A percentile compares a stretch with the other conserved stretches of the same genome.
Evolutionary conservation across 2,329 filamentous ascomycete species (phyloP).

Genomic region (Colletotrichum sublineola): DNA sequence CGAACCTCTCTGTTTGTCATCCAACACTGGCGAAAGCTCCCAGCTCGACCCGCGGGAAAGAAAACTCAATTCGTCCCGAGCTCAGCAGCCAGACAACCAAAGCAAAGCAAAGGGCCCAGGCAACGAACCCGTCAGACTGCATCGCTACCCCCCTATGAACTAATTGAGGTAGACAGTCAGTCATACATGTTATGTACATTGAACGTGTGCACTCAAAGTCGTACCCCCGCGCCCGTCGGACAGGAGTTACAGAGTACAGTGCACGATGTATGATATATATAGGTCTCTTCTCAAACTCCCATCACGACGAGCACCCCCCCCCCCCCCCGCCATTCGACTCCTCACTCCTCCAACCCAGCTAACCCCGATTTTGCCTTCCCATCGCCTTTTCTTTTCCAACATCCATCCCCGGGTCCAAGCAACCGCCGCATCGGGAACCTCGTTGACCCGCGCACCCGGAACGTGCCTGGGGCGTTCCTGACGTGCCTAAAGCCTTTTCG

Average conservation of each 20-base stretch:
- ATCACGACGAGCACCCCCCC: background rate
- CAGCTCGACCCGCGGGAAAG: background rate
- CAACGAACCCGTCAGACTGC: background rate
- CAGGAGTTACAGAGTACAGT: conserved; percentile 5
- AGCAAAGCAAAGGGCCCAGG: background rate
- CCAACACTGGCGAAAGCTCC: too few relatives aligned
- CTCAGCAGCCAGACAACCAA: background rate
- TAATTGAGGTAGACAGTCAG: too few relatives aligned
- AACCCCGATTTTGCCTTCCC: too few relatives aligned
- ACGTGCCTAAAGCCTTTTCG: background rate
- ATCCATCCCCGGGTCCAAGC: background rate
- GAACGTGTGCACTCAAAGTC: background rate
- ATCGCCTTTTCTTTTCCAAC: background rate
- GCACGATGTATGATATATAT: too few relatives aligned
- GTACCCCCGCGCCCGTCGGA: background rate
- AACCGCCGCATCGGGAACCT: background rate
- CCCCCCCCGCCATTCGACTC: too few relatives aligned
- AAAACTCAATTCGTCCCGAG: conserved; percentile 15
- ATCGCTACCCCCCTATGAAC: background rate
- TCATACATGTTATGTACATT: too few relatives aligned
- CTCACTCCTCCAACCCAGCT: background rate
- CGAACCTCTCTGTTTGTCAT: background rate
- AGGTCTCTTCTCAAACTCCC: background rate
- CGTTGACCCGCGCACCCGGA: too few relatives aligned
- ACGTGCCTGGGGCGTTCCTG: conserved; percentile 1